Conservation (phyloP, 345 rosid genomes). For the Corchorus olitorius region DNA sequence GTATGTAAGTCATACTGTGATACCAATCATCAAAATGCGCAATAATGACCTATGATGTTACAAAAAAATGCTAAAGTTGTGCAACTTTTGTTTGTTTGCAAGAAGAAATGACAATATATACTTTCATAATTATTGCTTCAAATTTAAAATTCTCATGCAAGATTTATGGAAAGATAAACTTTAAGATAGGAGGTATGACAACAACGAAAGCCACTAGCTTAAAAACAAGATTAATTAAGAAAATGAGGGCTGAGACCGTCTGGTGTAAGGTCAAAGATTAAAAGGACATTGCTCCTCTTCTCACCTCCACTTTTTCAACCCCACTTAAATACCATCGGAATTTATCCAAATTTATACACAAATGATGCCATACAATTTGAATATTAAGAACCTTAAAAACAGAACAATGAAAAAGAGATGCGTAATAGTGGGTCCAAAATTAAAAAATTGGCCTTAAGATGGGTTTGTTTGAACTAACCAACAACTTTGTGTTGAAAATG, state of each 20-base stretch:
- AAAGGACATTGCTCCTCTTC: neutral
- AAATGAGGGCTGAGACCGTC: too few species aligned
- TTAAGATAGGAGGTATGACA: neutral
- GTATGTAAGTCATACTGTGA: too few species aligned
- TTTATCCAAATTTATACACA: neutral
- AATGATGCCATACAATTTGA: neutral
- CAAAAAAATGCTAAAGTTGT: too few species aligned
- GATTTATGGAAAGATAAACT: neutral
- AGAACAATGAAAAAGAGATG: neutral
- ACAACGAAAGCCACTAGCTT: neutral
- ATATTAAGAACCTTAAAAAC: neutral
- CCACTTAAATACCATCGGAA: neutral
- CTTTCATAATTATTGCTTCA: conserved; percentile 1
- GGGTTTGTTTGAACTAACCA: conserved; percentile 21
- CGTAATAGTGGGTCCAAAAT: conserved; percentile 7
- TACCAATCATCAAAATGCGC: too few species aligned
- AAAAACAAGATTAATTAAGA: neutral
- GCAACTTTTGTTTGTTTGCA: neutral
- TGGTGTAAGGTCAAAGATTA: neutral
- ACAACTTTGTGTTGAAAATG: neutral
- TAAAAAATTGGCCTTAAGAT: neutral
- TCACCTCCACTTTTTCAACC: neutral
- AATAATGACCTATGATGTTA: too few species aligned
- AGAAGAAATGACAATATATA: neutral
- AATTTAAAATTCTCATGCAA: neutral